Base-by-base conservation (phyloP, 73 alveolate species). In the Blepharisma japonicum region DNA sequence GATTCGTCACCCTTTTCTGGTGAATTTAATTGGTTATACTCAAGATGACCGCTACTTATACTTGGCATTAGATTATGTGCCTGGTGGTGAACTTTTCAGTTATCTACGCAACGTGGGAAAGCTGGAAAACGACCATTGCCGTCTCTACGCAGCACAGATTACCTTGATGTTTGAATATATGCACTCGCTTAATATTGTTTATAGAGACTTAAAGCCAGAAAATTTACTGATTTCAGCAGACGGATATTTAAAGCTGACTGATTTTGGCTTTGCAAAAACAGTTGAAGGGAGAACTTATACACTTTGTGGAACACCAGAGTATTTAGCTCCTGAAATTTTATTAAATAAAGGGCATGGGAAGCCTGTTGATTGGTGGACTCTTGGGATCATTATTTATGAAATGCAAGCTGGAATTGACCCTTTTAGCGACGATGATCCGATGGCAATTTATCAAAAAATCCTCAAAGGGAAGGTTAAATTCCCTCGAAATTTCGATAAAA, bases 41-140 rank as follows among this genome's bases (percentile, higher is more conserved):
- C 92, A 93, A 76, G 97, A 93, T 80, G 96, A 93, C 55, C 80
- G 94, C 56, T 93, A 86, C 83, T 85, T 95, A 67, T 95, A 94
- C 82, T 89, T 95, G 76, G 85, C 91, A 39, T 80, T 96, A 7
- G 99, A 95, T 87, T 88, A 89, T 71, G 97, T 77, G n/a, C 66
- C 11, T 81, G 99, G 99, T 39, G 99, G 99, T 7, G 99, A 96
- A 71, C 95, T 96, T 55, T 89, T 89, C 80, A 89, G 94, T 18
- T 93, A 92, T 78, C 82, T 92, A 55, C 85, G 98, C 56, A 80
- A 88, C 49, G 91, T 79, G 5, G 97, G 98, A 21, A 93, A 88
- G 84, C 83, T 91, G 27, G 90, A 91, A n/a, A 79, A 55, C 61
- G 83, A 78, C 45, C 84, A 86, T 42, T 4, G 68, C 42, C 68